phyloP scores from a whole-genome alignment of 2,329 filamentous ascomycete species.

The Aureobasidium sp. region DNA sequence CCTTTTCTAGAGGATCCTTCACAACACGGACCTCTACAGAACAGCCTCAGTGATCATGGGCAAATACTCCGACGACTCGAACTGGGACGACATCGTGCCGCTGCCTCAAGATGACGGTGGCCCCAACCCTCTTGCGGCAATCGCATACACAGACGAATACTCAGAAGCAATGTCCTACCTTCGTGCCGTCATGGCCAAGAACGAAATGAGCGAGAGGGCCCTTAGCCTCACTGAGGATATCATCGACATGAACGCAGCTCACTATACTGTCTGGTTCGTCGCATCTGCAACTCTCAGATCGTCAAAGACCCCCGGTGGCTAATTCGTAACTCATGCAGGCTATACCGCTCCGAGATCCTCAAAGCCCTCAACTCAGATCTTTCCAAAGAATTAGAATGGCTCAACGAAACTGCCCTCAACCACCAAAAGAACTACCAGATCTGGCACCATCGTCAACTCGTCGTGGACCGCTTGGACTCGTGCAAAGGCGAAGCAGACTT shows the following conservation, averaged over 20 bases:
- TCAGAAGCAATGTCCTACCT: conserved; percentile 89
- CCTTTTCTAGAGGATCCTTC: not conserved
- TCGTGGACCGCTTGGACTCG: conserved; percentile 50
- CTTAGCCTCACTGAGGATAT: conserved; percentile 80
- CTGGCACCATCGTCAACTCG: conserved; percentile 62
- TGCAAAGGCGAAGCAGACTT: conserved; percentile 65
- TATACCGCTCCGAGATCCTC: conserved; percentile 80
- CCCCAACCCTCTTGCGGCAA: conserved; percentile 71
- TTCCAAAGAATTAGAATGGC: conserved; percentile 70
- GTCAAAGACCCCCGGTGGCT: not conserved
- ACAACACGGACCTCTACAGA: not conserved
- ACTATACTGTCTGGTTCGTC: conserved; percentile 88
- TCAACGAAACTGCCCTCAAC: conserved; percentile 72
- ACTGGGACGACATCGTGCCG: conserved; percentile 78
- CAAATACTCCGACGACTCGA: conserved; percentile 58
- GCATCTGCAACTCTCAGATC: not conserved
- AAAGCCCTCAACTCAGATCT: conserved; percentile 59
- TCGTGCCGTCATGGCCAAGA: conserved; percentile 81
- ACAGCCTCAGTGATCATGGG: conserved; percentile 24
- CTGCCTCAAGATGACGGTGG: conserved; percentile 78
- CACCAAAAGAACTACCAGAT: conserved; percentile 99
- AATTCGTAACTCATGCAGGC: conserved; percentile 35
- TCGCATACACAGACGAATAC: conserved; percentile 86
- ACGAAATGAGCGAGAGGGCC: conserved; percentile 74
- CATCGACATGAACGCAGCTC: conserved; percentile 87